Evolutionary conservation across 2,329 filamentous ascomycete genomes (phyloP).

Genomic region (Phaeosphaeriaceae sp.): DNA sequence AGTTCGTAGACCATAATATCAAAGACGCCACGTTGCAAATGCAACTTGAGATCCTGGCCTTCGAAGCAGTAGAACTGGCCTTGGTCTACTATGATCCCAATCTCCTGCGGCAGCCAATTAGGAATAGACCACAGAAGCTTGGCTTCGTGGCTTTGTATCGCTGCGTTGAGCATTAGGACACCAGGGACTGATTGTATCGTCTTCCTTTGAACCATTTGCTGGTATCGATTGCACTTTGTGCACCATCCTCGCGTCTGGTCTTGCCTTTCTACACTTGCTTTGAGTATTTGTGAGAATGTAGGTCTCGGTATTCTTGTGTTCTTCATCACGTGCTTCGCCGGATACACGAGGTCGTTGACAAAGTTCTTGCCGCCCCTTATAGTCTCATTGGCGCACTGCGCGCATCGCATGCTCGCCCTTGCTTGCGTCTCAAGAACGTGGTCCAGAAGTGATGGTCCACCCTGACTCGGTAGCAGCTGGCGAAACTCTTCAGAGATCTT

Average conservation of each 20-base stretch:
- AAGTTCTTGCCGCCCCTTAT: conserved; percentile 79
- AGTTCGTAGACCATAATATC: conserved; percentile 90
- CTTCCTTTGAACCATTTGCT: conserved; percentile 84
- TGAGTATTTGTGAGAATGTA: conserved; percentile 88
- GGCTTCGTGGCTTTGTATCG: conserved; percentile 76
- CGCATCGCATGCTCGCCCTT: conserved; percentile 79
- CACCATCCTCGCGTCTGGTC: conserved; percentile 93
- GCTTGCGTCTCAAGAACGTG: conserved; percentile 76
- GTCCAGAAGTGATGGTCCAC: conserved; percentile 68
- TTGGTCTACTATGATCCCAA: conserved; percentile 88
- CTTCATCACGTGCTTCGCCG: conserved; percentile 64
- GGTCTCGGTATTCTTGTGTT: conserved; percentile 63
- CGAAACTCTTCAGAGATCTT: conserved; percentile 81
- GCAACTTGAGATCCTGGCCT: conserved; percentile 83
- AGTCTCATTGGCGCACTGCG: conserved; percentile 86
- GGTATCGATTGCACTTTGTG: conserved; percentile 87
- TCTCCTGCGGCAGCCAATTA: conserved; percentile 91
- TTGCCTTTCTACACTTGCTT: conserved; percentile 88
- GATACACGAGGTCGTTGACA: conserved; percentile 87
- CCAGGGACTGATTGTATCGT: conserved; percentile 82
- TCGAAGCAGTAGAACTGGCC: conserved; percentile 97
- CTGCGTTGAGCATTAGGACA: conserved; percentile 87
- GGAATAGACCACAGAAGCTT: conserved; percentile 86
- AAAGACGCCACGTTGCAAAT: conserved; percentile 79
- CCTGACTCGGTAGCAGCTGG: conserved; percentile 68